phyloP scores from a whole-genome alignment of 108 stramenopile genomes.

The Licmophora abbreviata region DNA sequence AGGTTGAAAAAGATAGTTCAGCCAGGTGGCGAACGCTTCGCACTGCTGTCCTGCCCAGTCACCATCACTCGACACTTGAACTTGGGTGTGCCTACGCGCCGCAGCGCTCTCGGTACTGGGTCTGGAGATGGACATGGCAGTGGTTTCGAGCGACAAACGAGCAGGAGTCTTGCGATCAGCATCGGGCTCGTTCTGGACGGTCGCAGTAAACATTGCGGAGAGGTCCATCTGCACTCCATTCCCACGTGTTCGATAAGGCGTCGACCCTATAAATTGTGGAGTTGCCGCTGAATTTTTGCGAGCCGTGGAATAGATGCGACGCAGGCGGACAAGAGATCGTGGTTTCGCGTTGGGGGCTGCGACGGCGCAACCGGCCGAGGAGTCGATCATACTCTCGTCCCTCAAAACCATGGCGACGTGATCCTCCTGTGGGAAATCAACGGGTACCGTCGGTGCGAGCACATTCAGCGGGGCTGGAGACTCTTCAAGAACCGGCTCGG shows the following conservation, averaged over 20 bases:
- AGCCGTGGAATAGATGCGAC: slow-evolving; percentile 5
- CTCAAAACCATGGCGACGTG: too few relatives aligned
- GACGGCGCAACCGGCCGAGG: too few relatives aligned
- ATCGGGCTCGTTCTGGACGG: not conserved
- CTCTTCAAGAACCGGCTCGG: too few relatives aligned
- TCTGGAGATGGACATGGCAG: not conserved
- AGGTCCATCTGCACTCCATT: slow-evolving; percentile 24
- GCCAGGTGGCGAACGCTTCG: slow-evolving; percentile 55
- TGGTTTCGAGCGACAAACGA: not conserved
- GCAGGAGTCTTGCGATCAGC: not conserved
- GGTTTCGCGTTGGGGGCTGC: too few relatives aligned
- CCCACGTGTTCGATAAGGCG: slow-evolving; percentile 4
- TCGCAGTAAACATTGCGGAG: slow-evolving; percentile 19
- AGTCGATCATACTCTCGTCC: too few relatives aligned
- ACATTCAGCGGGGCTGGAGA: too few relatives aligned
- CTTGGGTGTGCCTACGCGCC: not conserved
- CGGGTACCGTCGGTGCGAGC: too few relatives aligned
- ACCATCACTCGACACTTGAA: slow-evolving; percentile 1
- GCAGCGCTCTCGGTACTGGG: not conserved
- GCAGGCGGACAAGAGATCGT: too few relatives aligned
- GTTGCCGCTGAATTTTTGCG: not conserved
- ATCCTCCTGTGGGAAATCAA: too few relatives aligned
- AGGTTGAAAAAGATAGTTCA: slow-evolving; percentile 74
- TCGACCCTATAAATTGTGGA: slow-evolving; percentile 4
- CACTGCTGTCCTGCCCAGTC: slow-evolving; percentile 76